Evolutionary conservation across 441 rosid genomes (phyloP).

Genomic region (Sinapis alba): DNA sequence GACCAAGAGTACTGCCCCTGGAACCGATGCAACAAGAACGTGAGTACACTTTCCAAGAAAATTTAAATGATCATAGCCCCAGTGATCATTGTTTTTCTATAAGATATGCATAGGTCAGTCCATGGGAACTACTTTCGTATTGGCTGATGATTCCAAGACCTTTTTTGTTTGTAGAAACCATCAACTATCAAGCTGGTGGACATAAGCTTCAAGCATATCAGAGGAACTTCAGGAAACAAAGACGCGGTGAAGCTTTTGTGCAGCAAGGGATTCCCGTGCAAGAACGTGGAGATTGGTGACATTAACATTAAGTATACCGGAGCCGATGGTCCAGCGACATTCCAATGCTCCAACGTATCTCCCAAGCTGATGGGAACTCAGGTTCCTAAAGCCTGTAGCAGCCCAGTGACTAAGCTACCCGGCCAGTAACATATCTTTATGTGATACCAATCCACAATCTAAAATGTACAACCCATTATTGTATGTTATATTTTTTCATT

Average conservation of each 20-base stretch:
- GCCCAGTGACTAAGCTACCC: constrained; percentile 30
- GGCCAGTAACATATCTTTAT: constrained; percentile 8
- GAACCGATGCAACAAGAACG: constrained; percentile 32
- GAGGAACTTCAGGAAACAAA: constrained; percentile 37
- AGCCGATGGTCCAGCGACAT: constrained; percentile 25
- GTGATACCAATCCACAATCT: not conserved
- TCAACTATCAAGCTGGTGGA: constrained; percentile 28
- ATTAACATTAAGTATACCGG: constrained; percentile 26
- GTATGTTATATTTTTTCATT: not conserved
- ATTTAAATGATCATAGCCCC: not conserved
- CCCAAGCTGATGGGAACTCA: constrained; percentile 20
- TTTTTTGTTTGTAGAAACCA: constrained; percentile 19
- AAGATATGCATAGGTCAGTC: not conserved
- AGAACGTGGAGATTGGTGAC: constrained; percentile 29
- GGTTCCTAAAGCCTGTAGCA: constrained; percentile 33
- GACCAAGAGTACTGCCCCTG: constrained; percentile 39
- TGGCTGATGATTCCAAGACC: not conserved
- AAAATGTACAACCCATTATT: constrained; percentile 2
- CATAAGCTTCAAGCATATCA: constrained; percentile 28
- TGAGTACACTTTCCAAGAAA: too few relatives aligned
- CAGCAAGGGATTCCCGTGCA: constrained; percentile 26
- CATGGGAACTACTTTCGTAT: not conserved
- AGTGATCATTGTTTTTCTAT: not conserved
- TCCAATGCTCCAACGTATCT: constrained; percentile 33
- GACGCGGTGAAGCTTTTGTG: constrained; percentile 36